Evolutionary conservation across 2,329 filamentous ascomycete species (phyloP).

Genomic region (Colletotrichum higginsianum): DNA sequence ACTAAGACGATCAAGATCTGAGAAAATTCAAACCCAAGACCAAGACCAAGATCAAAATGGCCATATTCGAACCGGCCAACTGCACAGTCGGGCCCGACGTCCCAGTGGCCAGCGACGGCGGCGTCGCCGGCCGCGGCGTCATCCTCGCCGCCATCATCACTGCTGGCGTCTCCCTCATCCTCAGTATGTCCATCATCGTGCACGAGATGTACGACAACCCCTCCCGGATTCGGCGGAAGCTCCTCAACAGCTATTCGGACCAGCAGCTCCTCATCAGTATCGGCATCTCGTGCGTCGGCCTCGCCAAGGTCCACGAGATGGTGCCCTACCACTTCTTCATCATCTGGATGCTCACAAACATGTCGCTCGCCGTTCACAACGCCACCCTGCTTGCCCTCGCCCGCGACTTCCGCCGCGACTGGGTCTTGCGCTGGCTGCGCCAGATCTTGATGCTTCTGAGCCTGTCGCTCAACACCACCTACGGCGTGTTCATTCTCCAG

Average conservation of each 20-base stretch:
- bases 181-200: slow-evolving; percentile 71
- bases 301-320: slow-evolving; percentile 71
- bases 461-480: slow-evolving; percentile 69
- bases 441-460: slow-evolving; percentile 78
- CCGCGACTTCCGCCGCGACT: slow-evolving; percentile 76
- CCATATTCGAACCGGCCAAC: slow-evolving; percentile 22
- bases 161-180: slow-evolving; percentile 68
- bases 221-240: slow-evolving; percentile 72
- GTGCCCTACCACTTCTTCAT: slow-evolving; percentile 80
- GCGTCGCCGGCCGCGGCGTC: slow-evolving; percentile 71
- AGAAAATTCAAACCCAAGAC: neutral
- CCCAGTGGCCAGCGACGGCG: slow-evolving; percentile 66
- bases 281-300: slow-evolving; percentile 75
- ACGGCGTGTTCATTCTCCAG: slow-evolving; percentile 70
- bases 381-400: slow-evolving; percentile 75
- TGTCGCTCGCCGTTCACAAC: slow-evolving; percentile 77
- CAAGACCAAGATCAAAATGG: slow-evolving; percentile 5
- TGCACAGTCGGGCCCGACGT: slow-evolving; percentile 47
- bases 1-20: neutral
- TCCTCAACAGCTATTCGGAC: slow-evolving; percentile 76
- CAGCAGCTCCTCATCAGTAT: slow-evolving; percentile 80
- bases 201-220: slow-evolving; percentile 64
- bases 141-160: slow-evolving; percentile 78
- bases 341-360: slow-evolving; percentile 76
- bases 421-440: slow-evolving; percentile 76